phyloP scores from a whole-genome alignment of 768 basidiomycete genomes.

The Strobilomyces dryophilus region DNA sequence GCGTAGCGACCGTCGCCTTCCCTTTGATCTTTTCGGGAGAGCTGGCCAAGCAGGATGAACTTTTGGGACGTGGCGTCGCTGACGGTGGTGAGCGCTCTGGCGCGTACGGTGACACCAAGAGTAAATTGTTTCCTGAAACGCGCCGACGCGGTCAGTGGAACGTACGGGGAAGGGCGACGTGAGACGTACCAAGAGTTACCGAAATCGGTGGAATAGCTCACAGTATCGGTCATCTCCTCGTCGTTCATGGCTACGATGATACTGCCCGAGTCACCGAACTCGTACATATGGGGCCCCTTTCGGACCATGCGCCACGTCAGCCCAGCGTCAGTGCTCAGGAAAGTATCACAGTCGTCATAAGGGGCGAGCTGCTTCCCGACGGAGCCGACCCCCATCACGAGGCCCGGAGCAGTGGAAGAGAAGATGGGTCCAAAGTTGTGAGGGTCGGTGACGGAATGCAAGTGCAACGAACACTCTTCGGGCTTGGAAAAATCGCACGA shows the following conservation, averaged over 20 bases:
- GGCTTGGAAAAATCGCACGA: conserved; percentile 55
- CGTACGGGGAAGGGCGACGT: neutral
- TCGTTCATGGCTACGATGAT: conserved; percentile 82
- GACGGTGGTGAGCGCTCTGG: conserved; percentile 78
- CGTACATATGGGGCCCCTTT: conserved; percentile 83
- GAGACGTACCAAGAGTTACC: conserved; percentile 77
- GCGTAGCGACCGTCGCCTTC: conserved; percentile 58
- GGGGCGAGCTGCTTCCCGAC: conserved; percentile 63
- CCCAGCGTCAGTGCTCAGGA: conserved; percentile 88
- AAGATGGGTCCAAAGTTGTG: conserved; percentile 95
- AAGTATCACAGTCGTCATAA: conserved; percentile 90
- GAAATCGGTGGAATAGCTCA: conserved; percentile 79
- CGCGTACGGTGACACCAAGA: conserved; percentile 66
- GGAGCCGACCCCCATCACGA: conserved; percentile 95
- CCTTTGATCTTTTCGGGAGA: conserved; percentile 56
- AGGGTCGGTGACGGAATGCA: conserved; percentile 88
- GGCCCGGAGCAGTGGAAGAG: conserved; percentile 90
- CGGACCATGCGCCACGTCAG: conserved; percentile 78
- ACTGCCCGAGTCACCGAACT: conserved; percentile 89
- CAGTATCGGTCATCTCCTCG: conserved; percentile 64
- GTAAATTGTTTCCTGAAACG: conserved; percentile 60
- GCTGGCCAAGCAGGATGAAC: conserved; percentile 83
- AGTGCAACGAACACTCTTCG: conserved; percentile 75
- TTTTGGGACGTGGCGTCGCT: conserved; percentile 97
- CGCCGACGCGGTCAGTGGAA: neutral